phyloP scores from a whole-genome alignment of 2,329 filamentous ascomycete species.

The Clathrospora elynae region DNA sequence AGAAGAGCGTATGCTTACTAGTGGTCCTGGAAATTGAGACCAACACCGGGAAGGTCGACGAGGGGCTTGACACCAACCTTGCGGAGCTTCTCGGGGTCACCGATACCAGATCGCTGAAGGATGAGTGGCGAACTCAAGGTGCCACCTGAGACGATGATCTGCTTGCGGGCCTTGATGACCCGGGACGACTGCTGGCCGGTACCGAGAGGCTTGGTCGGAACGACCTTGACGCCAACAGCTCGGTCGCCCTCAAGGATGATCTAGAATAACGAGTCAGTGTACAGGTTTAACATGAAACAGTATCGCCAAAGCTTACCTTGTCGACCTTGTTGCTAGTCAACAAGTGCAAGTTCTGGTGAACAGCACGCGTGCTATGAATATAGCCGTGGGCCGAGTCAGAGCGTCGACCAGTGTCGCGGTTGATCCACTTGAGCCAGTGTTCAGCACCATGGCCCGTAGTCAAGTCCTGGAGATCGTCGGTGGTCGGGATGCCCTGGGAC shows the following conservation, averaged over 20 bases:
- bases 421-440: constrained; percentile 88
- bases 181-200: constrained; percentile 58
- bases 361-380: constrained; percentile 73
- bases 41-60: constrained; percentile 73
- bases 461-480: constrained; percentile 77
- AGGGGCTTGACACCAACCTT: constrained; percentile 70
- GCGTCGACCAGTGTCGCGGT: constrained; percentile 70
- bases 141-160: constrained; percentile 74
- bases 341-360: constrained; percentile 72
- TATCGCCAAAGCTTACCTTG: constrained; percentile 52
- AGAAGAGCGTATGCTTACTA: constrained; percentile 50
- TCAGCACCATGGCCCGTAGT: constrained; percentile 71
- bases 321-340: constrained; percentile 78
- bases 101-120: constrained; percentile 75
- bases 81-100: constrained; percentile 72
- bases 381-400: constrained; percentile 80
- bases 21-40: constrained; percentile 78
- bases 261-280: constrained; percentile 6
- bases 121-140: constrained; percentile 76
- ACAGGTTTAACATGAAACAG: not conserved
- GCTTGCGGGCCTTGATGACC: constrained; percentile 71
- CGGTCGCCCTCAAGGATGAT: constrained; percentile 73
- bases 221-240: constrained; percentile 72
- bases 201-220: constrained; percentile 71
- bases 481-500: constrained; percentile 73